A percentile compares a stretch with the other conserved stretches of the same genome.
Evolutionary conservation across 371 early-diverging fungal genomes (phyloP).

Genomic region (Catenaria anguillulae): DNA sequence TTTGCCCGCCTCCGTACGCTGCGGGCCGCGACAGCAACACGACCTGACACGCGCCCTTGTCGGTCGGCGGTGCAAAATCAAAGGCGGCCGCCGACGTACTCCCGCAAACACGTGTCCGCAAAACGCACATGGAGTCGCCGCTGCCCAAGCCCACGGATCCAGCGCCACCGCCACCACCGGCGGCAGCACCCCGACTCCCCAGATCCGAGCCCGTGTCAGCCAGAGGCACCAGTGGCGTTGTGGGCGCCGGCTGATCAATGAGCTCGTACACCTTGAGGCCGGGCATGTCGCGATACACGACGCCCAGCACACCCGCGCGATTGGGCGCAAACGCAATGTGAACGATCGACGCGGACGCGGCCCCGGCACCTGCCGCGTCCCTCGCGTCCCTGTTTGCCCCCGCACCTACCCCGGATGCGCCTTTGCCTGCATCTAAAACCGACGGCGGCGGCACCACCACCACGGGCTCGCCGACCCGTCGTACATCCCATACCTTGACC

Average conservation of each 20-base stretch:
- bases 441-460: conserved; percentile 14
- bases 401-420: not conserved
- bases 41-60: conserved; percentile 1
- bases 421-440: too few relatives aligned
- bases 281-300: conserved; percentile 40
- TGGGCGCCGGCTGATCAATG: conserved; percentile 28
- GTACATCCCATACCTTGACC: conserved; percentile 61
- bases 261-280: conserved; percentile 48
- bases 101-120: not conserved
- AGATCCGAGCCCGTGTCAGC: too few relatives aligned
- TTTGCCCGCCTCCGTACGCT: conserved; percentile 1
- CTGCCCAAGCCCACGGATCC: too few relatives aligned
- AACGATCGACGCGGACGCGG: conserved; percentile 15
- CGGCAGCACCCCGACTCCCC: too few relatives aligned
- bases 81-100: not conserved
- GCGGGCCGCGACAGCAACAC: not conserved
- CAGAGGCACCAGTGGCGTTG: too few relatives aligned
- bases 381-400: conserved; percentile 8
- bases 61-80: not conserved
- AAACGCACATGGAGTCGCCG: conserved; percentile 1
- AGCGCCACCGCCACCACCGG: too few relatives aligned
- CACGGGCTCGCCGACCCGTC: conserved; percentile 47
- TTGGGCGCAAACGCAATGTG: conserved; percentile 46
- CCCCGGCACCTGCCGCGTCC: conserved; percentile 13
- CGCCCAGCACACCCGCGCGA: conserved; percentile 47